phyloP scores from a whole-genome alignment of 495 filamentous ascomycete genomes.

The Podospora sp. region DNA sequence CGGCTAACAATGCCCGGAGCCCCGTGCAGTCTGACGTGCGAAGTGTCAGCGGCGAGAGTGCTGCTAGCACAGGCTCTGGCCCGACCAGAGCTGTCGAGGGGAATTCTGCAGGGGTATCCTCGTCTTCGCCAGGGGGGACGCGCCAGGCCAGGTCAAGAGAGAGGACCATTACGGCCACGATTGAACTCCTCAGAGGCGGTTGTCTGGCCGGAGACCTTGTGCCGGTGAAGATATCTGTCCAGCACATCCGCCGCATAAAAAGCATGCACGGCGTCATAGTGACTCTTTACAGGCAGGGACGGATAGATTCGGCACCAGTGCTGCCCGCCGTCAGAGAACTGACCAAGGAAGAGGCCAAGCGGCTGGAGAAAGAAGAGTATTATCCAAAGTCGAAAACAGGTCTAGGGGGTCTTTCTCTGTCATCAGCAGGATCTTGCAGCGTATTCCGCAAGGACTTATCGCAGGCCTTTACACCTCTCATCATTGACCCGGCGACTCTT shows the following conservation, averaged over 20 bases:
- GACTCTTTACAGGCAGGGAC: constrained; percentile 87
- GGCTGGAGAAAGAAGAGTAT: constrained; percentile 73
- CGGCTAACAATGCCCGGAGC: constrained; percentile 32
- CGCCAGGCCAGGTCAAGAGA: constrained; percentile 34
- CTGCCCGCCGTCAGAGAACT: constrained; percentile 58
- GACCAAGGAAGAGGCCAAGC: constrained; percentile 62
- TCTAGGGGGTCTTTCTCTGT: constrained; percentile 78
- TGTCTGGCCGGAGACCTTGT: constrained; percentile 85
- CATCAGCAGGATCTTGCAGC: constrained; percentile 78
- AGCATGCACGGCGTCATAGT: constrained; percentile 91
- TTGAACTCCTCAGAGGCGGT: constrained; percentile 79
- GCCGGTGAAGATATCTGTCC: constrained; percentile 75
- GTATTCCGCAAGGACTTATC: constrained; percentile 91
- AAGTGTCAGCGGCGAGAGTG: constrained; percentile 53
- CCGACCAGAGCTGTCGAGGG: constrained; percentile 42
- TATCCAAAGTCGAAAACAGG: constrained; percentile 74
- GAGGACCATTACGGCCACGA: constrained; percentile 83
- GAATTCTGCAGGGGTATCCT: constrained; percentile 17
- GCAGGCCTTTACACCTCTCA: constrained; percentile 82
- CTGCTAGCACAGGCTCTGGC: constrained; percentile 44
- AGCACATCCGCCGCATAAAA: constrained; percentile 83
- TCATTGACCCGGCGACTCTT: constrained; percentile 79
- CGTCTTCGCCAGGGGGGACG: constrained; percentile 24
- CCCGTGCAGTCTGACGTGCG: constrained; percentile 45
- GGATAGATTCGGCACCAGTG: constrained; percentile 83